phyloP scores from a whole-genome alignment of 225 moss, liverwort and hornwort species.

The Pseudisothecium myosuroides region DNA sequence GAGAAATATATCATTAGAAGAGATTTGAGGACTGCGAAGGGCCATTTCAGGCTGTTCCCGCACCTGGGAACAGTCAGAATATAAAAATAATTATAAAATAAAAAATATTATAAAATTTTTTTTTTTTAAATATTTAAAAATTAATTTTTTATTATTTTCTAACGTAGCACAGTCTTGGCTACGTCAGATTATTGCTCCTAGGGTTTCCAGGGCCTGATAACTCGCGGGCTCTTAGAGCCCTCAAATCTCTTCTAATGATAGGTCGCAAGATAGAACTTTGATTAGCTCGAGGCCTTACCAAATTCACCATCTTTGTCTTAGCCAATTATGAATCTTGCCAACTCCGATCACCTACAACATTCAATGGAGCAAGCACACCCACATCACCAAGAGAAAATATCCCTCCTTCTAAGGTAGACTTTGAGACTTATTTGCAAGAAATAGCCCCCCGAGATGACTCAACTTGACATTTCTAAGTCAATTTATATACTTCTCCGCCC shows the following conservation, averaged over 20 bases:
- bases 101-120: no score
- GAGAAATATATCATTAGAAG: neutral
- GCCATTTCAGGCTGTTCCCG: no score
- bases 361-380: fast-evolving
- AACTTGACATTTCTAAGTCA: neutral
- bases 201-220: no score
- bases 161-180: no score
- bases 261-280: fast-evolving
- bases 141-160: no score
- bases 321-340: fast-evolving
- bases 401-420: neutral
- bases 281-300: fast-evolving
- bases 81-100: no score
- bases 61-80: no score
- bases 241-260: no score
- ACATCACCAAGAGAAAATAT: fast-evolving
- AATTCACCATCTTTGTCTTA: neutral
- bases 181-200: no score
- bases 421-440: neutral
- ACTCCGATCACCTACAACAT: neutral
- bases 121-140: no score
- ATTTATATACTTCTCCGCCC: fast-evolving
- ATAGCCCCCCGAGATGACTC: neutral
- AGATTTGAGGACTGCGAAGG: no score
- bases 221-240: no score